Percentiles rank a stretch among this genome's conserved stretches.
Evolutionary conservation across 2,329 filamentous ascomycete species (phyloP).

Genomic region (Fusarium sp.): DNA sequence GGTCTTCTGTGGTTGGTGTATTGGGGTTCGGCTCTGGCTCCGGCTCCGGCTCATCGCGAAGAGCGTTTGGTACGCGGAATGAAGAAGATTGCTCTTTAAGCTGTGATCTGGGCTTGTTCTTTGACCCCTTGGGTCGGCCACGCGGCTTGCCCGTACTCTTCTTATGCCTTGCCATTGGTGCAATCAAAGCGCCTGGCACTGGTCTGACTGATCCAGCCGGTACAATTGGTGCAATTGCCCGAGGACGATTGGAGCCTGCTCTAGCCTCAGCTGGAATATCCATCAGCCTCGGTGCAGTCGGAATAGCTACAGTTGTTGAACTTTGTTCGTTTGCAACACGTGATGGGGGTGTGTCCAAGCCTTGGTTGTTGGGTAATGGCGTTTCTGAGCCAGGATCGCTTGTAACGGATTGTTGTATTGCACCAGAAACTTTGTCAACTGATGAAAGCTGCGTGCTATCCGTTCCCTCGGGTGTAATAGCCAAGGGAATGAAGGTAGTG

Average conservation of each 20-base stretch:
- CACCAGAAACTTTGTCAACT: slow-evolving; percentile 3
- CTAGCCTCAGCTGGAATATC: neutral
- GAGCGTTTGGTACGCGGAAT: neutral
- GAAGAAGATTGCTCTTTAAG: slow-evolving; percentile 6
- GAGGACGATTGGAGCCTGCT: neutral
- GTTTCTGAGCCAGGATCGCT: neutral
- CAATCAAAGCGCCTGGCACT: neutral
- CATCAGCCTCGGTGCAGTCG: neutral
- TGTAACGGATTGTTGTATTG: slow-evolving; percentile 4
- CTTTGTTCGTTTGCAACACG: neutral
- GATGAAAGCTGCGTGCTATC: slow-evolving; percentile 4
- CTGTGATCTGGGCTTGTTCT: slow-evolving; percentile 56
- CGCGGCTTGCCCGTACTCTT: slow-evolving; percentile 50
- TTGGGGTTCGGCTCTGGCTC: slow-evolving; percentile 44
- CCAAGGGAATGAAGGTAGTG: slow-evolving; percentile 3
- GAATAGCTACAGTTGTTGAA: neutral
- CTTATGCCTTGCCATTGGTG: slow-evolving; percentile 25
- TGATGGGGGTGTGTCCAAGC: neutral
- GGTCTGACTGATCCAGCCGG: neutral
- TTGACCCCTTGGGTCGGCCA: slow-evolving; percentile 62
- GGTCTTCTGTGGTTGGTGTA: slow-evolving; percentile 7
- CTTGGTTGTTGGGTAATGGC: neutral
- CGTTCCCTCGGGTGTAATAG: slow-evolving; percentile 10
- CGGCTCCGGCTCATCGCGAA: slow-evolving; percentile 41
- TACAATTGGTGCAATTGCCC: neutral